Evolutionary conservation across 805 yeast species (phyloP).

Genomic region (Monosporozyma yasuniensis): DNA sequence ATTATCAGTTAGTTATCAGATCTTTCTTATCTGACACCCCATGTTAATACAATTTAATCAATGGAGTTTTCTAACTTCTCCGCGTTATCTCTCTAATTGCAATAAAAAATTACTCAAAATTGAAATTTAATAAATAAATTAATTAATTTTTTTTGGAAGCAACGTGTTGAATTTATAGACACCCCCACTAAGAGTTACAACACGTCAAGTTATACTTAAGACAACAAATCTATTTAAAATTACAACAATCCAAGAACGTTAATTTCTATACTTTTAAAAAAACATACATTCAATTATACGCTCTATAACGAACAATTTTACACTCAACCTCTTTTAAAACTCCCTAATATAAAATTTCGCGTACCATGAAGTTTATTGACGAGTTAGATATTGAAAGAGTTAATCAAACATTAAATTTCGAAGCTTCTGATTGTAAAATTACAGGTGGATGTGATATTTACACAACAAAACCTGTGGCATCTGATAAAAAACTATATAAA

Average conservation of each 20-base stretch:
- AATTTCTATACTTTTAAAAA: no score
- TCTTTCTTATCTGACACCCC: neutral
- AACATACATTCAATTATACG: no score
- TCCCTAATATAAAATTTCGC: neutral
- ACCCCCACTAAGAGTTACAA: neutral
- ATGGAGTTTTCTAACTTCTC: neutral
- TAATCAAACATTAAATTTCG: constrained; percentile 76
- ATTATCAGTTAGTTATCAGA: neutral
- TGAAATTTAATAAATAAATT: neutral
- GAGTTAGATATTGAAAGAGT: constrained; percentile 87
- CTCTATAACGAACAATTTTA: no score
- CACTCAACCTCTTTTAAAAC: neutral
- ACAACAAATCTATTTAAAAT: no score
- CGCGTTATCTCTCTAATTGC: neutral
- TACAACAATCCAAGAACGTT: no score
- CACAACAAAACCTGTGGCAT: constrained; percentile 86
- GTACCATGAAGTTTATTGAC: constrained; percentile 62
- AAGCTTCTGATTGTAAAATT: constrained; percentile 64
- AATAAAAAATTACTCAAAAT: neutral
- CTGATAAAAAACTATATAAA: constrained; percentile 82
- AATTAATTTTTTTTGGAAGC: neutral
- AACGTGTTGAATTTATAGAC: neutral
- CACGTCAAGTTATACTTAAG: neutral
- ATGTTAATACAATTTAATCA: no score
- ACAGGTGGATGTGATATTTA: constrained; percentile 88